phyloP scores from a whole-genome alignment of 768 basidiomycete species.

The Butyriboletus loyo region DNA sequence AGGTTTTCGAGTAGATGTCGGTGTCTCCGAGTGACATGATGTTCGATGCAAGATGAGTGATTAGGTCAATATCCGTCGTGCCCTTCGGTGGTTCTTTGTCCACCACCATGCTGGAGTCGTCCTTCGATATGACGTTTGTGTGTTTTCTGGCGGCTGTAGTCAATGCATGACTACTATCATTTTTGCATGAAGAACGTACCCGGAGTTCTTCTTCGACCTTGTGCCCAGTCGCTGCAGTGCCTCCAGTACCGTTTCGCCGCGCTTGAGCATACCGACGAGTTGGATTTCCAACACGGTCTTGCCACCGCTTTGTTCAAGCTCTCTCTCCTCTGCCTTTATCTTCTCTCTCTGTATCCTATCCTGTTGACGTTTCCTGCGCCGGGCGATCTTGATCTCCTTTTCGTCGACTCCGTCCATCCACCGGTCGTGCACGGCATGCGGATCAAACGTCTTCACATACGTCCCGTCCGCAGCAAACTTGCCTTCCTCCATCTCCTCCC shows the following conservation, averaged over 20 bases:
- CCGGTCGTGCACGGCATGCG: constrained; percentile 86
- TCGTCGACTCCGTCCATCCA: constrained; percentile 96
- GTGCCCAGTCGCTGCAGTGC: constrained; percentile 82
- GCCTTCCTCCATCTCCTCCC: constrained; percentile 97
- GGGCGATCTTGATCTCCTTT: constrained; percentile 78
- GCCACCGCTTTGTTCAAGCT: constrained; percentile 65
- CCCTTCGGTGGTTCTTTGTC: constrained; percentile 41
- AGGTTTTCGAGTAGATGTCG: constrained; percentile 83
- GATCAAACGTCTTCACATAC: constrained; percentile 84
- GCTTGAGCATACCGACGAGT: constrained; percentile 73
- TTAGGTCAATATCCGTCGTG: constrained; percentile 63
- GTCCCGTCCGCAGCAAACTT: constrained; percentile 93
- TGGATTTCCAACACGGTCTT: constrained; percentile 61
- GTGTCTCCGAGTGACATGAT: constrained; percentile 84
- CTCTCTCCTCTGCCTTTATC: constrained; percentile 69
- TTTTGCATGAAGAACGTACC: constrained; percentile 14
- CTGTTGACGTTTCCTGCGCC: constrained; percentile 68
- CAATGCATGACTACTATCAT: neutral
- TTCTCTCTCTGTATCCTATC: constrained; percentile 71
- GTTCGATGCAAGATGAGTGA: constrained; percentile 85
- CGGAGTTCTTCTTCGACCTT: constrained; percentile 50
- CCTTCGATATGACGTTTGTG: constrained; percentile 32
- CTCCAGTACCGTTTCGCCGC: constrained; percentile 88
- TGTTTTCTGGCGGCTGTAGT: constrained; percentile 21
- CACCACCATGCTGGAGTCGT: constrained; percentile 44